Percentiles rank a stretch among this genome's conserved stretches.
phyloP scores from a whole-genome alignment of 345 rosid species.

The Salix dunnii region DNA sequence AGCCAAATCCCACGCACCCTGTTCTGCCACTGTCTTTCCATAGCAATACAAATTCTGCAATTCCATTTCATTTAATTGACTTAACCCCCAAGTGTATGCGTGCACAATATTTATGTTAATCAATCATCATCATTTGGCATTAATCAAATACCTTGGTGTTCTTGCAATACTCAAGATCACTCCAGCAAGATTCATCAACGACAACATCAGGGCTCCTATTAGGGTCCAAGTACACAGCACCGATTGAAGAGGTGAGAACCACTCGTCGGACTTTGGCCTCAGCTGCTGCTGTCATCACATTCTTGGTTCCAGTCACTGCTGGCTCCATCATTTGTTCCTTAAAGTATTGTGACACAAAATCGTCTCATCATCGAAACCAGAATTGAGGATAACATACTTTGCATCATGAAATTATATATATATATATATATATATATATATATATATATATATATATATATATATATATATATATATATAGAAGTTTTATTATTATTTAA shows the following conservation, averaged over 20 bases:
- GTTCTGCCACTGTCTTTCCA: constrained; percentile 89
- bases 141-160: constrained; percentile 61
- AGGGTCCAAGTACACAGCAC: constrained; percentile 93
- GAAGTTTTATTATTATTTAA: too few relatives aligned
- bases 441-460: too few relatives aligned
- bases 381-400: too few relatives aligned
- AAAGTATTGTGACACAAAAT: neutral
- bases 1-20: constrained; percentile 16
- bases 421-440: too few relatives aligned
- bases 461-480: too few relatives aligned
- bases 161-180: constrained; percentile 94
- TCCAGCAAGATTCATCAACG: constrained; percentile 94
- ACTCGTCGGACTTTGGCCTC: constrained; percentile 83
- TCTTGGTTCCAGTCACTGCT: constrained; percentile 79
- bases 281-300: constrained; percentile 74
- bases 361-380: neutral
- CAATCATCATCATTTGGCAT: too few relatives aligned
- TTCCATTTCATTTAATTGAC: too few relatives aligned
- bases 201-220: constrained; percentile 61
- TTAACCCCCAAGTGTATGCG: too few relatives aligned
- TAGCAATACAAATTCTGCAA: constrained; percentile 95
- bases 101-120: too few relatives aligned
- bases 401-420: too few relatives aligned
- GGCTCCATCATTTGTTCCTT: constrained; percentile 99
- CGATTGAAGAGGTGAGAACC: constrained; percentile 89